Evolutionary conservation across 441 rosid species (phyloP), one percentile per base, ranked within the genome.

Genomic region (Biscutella laevigata): DNA sequence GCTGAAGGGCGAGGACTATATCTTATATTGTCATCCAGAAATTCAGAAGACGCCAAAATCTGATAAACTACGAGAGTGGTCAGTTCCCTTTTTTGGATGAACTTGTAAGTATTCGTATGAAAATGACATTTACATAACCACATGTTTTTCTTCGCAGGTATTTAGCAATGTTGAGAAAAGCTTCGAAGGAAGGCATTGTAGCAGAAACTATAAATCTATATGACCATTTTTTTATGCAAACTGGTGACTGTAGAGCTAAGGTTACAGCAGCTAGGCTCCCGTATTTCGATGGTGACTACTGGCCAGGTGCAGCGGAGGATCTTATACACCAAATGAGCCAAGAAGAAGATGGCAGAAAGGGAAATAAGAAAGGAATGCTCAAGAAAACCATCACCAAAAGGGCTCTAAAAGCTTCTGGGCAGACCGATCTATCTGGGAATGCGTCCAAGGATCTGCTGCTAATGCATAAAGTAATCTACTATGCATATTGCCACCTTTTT

Each of bases 241-340:
- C 74, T 13, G 98, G 95, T 46, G 99, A 94, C 70, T 82, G 92
- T 67, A 85, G 74, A 74, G 88, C 95, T 37, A 90, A 79, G 74
- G 96, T 89, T 49, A 94, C 99, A 12, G 99, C 97, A 40, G 88
- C 96, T 26, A 87, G 98, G 81, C 79, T 94, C 49, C 99, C 99
- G 21, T 94, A 94, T 80, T 94, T 94, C 48, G 99, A 90, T 68
- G 99, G 99, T 68, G 97, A 94, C 73, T 94, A 94, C 72, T 94
- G 97, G 99, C 97, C 99, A 46, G 99, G 95, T 65, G 97, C 99
- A 46, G 99, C 99, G 0, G 99, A 94, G 77, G 97, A 94, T 68
- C 73, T 94, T 48, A 87, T 94, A 58, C 73, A 79, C 78, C 97
- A 87, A 75, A 77, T 94, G 66, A 81, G 83, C 46, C 96, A 94